These are phyloP conservation scores for Schizochytrium sp. DNA, from an alignment of 108 stramenopile genomes.

Conservation along the genomic window DNA sequence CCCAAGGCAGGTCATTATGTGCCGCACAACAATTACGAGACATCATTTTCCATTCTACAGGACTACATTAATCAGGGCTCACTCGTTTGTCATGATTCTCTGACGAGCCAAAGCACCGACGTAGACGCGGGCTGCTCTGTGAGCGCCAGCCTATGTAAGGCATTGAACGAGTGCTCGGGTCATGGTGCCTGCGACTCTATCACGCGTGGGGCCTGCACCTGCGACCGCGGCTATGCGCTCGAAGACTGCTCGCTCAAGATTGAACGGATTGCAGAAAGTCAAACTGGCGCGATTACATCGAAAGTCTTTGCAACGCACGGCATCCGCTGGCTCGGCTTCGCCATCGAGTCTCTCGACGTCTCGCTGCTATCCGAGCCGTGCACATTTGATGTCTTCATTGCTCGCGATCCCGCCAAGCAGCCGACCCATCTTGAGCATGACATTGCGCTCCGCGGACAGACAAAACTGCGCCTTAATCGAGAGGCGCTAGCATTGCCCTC, in stretches of 20 bases:
- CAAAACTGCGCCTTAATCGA: background rate
- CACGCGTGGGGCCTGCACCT: background rate
- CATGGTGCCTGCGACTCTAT: background rate
- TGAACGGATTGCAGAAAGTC: background rate
- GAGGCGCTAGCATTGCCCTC: background rate
- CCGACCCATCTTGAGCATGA: background rate
- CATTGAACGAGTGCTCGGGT: background rate
- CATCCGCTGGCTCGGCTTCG: background rate
- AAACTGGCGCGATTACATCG: background rate
- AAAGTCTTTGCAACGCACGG: background rate
- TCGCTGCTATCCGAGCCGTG: background rate
- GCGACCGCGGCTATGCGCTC: background rate
- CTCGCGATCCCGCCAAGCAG: background rate
- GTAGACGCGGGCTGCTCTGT: background rate
- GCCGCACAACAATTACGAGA: background rate
- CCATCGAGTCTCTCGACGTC: background rate
- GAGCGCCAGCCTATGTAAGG: background rate
- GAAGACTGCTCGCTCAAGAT: background rate
- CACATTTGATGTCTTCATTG: background rate
- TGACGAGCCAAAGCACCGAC: background rate
- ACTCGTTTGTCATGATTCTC: background rate
- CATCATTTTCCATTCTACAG: background rate
- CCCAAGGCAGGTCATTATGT: constrained; percentile 12
- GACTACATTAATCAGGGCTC: background rate
- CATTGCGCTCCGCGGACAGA: background rate